These are phyloP conservation scores for Penicillium sp. DNA, from an alignment of 2,329 filamentous ascomycete species.

Conservation along the genomic window DNA sequence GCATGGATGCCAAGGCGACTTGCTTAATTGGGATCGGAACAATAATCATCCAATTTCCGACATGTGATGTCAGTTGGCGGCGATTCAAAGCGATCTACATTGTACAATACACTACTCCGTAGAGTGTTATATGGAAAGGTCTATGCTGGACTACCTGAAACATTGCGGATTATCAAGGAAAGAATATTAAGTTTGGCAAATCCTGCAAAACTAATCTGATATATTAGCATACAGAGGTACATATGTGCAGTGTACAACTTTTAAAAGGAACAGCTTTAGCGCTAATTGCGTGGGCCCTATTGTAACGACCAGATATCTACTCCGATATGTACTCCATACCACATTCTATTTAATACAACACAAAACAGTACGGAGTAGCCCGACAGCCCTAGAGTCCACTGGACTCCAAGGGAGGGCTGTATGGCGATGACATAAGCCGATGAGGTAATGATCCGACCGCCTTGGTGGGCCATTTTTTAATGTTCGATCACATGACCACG, in stretches of 20 bases:
- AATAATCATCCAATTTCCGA: conserved; percentile 11
- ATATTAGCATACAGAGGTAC: neutral
- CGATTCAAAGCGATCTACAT: neutral
- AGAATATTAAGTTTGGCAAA: neutral
- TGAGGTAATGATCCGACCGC: neutral
- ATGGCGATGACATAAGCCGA: neutral
- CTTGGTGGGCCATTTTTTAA: neutral
- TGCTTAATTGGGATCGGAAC: conserved; percentile 10
- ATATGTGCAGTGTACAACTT: neutral
- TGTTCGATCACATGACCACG: conserved; percentile 18
- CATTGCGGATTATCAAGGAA: neutral
- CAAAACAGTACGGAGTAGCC: neutral
- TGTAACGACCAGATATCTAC: neutral
- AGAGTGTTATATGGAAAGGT: neutral
- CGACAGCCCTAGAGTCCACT: too few relatives aligned
- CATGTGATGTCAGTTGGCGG: conserved; percentile 1
- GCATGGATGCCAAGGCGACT: conserved; percentile 2
- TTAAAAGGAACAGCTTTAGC: neutral
- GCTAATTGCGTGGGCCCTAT: neutral
- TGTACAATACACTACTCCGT: neutral
- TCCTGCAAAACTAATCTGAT: neutral
- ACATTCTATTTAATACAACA: neutral
- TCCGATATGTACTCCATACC: neutral
- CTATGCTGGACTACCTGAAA: neutral
- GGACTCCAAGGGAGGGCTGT: too few relatives aligned